Percentiles rank a stretch among this genome's conserved stretches.
phyloP scores from a whole-genome alignment of 176 grass and related monocot species.

The Otatea glauca region DNA sequence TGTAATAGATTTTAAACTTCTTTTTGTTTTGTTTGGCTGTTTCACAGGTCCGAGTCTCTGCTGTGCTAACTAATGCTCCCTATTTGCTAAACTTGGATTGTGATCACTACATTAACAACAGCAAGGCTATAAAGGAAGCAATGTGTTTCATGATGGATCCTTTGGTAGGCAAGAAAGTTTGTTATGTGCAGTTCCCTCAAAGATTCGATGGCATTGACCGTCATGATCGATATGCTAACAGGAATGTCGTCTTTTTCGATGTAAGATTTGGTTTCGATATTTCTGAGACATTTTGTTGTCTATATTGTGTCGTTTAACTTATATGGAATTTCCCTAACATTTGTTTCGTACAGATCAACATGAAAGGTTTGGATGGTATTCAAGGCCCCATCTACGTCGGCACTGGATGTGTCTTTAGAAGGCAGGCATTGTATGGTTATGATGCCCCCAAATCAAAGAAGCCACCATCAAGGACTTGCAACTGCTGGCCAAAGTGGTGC shows the following conservation, averaged over 20 bases:
- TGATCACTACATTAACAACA: constrained; percentile 93
- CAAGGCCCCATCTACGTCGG: constrained; percentile 97
- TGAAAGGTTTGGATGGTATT: constrained; percentile 97
- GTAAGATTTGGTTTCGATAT: constrained; percentile 52
- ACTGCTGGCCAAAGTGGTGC: constrained; percentile 94
- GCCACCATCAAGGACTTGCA: constrained; percentile 79
- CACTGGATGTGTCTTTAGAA: constrained; percentile 86
- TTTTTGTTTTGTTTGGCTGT: constrained; percentile 1
- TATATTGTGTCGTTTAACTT: background rate
- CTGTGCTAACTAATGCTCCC: constrained; percentile 72
- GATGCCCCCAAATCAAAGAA: constrained; percentile 93
- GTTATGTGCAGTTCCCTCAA: constrained; percentile 93
- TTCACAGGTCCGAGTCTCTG: constrained; percentile 60
- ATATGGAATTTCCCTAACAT: background rate
- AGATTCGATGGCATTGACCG: constrained; percentile 92
- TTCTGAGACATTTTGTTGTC: background rate
- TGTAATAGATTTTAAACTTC: constrained; percentile 13
- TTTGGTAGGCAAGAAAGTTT: constrained; percentile 81
- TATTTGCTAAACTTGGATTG: constrained; percentile 93
- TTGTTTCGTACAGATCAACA: constrained; percentile 77
- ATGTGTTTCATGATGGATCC: constrained; percentile 99
- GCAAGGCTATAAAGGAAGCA: constrained; percentile 85
- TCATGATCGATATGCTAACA: constrained; percentile 93
- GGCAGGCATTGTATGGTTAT: constrained; percentile 79
- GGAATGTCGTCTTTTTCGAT: constrained; percentile 93